A percentile compares a stretch with the other conserved stretches of the same genome.
Conservation (phyloP, 306 rosid genomes). For the Astragalus membranaceus region DNA sequence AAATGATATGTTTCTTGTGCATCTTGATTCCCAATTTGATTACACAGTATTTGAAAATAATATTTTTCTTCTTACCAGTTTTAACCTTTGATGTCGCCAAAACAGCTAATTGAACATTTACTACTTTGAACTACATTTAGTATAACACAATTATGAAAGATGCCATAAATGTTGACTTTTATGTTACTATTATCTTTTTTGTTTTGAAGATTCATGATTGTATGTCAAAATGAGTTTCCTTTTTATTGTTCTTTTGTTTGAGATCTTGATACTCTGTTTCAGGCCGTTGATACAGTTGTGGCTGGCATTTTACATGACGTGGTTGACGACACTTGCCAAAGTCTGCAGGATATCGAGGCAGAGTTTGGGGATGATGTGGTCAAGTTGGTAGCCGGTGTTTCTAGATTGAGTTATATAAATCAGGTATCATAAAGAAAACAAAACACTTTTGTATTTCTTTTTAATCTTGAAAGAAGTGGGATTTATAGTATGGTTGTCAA, state of each 20-base stretch:
- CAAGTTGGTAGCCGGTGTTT: constrained; percentile 85
- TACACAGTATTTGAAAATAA: not conserved
- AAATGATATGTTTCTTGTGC: not conserved
- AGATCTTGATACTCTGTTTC: constrained; percentile 25
- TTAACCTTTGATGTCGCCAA: not conserved
- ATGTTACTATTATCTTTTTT: not conserved
- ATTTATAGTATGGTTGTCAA: not conserved
- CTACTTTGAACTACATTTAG: not conserved
- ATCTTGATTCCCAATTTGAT: not conserved
- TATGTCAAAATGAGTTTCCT: not conserved
- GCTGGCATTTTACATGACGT: constrained; percentile 97
- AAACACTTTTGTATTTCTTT: constrained; percentile 4
- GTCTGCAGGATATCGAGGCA: constrained; percentile 56
- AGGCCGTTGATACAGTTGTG: constrained; percentile 91
- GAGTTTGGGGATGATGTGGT: constrained; percentile 85
- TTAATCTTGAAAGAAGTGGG: constrained; percentile 20
- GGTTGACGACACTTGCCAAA: constrained; percentile 77
- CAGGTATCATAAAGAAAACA: constrained; percentile 51
- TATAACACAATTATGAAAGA: not conserved
- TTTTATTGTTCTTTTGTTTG: constrained; percentile 12
- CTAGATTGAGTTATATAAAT: constrained; percentile 83
- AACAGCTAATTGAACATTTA: not conserved
- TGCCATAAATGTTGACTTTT: not conserved
- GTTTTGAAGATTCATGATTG: not conserved
- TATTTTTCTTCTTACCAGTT: not conserved